Evolutionary conservation across 805 yeast species (phyloP).

Genomic region (Suhomyces kilbournensis): DNA sequence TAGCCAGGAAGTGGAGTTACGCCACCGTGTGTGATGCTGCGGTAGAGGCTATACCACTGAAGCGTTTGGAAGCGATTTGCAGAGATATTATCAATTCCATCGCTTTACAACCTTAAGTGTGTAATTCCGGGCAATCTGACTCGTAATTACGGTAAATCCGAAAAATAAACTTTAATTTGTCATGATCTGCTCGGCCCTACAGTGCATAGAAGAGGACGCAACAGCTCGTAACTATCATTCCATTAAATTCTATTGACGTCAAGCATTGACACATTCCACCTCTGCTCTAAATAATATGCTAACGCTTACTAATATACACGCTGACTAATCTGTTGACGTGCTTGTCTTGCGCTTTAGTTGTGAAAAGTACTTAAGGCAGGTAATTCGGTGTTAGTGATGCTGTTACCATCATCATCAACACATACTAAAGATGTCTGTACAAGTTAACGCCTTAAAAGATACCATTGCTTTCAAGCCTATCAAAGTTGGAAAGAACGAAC

Average conservation of each 20-base stretch:
- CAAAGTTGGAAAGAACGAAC: slow-evolving; percentile 36
- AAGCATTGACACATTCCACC: not conserved
- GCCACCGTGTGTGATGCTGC: not conserved
- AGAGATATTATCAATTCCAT: not conserved
- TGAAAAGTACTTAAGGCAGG: not conserved
- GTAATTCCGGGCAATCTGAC: not conserved
- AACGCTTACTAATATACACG: not conserved
- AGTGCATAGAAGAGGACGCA: not conserved
- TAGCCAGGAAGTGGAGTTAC: not conserved
- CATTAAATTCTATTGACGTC: not conserved
- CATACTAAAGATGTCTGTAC: not conserved
- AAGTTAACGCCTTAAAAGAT: slow-evolving; percentile 9
- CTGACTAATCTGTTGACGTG: not conserved
- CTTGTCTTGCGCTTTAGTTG: not conserved
- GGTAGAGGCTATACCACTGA: not conserved
- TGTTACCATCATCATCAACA: not conserved
- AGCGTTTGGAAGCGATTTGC: not conserved
- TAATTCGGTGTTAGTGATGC: not conserved
- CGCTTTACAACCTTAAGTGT: not conserved
- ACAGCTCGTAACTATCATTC: not conserved
- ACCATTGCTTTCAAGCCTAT: slow-evolving; percentile 44
- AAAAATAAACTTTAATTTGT: too few relatives aligned
- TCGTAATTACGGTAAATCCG: not conserved
- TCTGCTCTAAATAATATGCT: not conserved
- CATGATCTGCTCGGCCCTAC: not conserved